A percentile compares a stretch with the other conserved stretches of the same genome.
phyloP scores from a whole-genome alignment of 2,329 filamentous ascomycete species.

The Ambrosiella xylebori region DNA sequence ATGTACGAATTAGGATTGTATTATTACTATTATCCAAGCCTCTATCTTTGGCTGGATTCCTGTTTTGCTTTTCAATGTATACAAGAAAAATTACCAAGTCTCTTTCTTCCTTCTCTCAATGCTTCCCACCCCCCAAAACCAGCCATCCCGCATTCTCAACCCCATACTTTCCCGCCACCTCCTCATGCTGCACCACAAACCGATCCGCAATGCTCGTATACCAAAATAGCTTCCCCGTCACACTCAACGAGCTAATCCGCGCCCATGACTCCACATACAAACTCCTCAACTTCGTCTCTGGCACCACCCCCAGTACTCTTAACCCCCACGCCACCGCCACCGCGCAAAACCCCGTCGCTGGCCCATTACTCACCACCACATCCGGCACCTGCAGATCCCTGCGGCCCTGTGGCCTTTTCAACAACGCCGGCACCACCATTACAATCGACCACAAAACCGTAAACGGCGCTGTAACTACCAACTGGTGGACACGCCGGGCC shows the following conservation, averaged over 20 bases:
- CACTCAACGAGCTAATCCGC: slow-evolving; percentile 60
- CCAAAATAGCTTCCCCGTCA: slow-evolving; percentile 65
- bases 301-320: slow-evolving; percentile 28
- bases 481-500: slow-evolving; percentile 69
- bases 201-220: slow-evolving; percentile 49
- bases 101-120: neutral
- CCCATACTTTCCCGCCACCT: slow-evolving; percentile 34
- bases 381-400: slow-evolving; percentile 34
- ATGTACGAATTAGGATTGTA: neutral
- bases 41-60: neutral
- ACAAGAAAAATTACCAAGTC: neutral
- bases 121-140: slow-evolving; percentile 1
- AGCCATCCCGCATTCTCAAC: slow-evolving; percentile 11
- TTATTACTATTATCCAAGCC: neutral
- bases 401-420: slow-evolving; percentile 18
- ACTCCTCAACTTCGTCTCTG: slow-evolving; percentile 44
- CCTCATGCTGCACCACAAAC: slow-evolving; percentile 68
- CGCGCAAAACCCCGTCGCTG: slow-evolving; percentile 71
- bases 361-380: slow-evolving; percentile 76
- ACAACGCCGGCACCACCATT: slow-evolving; percentile 41
- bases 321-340: slow-evolving; percentile 31
- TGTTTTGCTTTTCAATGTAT: neutral
- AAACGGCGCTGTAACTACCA: slow-evolving; percentile 53
- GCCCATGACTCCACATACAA: slow-evolving; percentile 92
- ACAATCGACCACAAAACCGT: slow-evolving; percentile 49